phyloP scores from a whole-genome alignment of 2,329 filamentous ascomycete species.

The Neopestalotiopsis sp. region DNA sequence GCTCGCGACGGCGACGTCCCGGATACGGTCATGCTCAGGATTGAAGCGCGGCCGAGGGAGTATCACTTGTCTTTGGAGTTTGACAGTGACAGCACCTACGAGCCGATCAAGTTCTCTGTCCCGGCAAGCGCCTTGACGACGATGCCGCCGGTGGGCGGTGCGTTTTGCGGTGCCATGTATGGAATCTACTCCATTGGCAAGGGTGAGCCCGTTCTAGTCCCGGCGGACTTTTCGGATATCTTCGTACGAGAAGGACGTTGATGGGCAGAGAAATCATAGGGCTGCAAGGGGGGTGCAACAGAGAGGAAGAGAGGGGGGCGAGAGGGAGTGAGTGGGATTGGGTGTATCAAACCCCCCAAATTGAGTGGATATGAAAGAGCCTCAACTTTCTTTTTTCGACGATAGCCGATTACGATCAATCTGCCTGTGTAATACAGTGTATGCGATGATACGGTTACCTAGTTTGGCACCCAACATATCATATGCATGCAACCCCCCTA shows the following conservation, averaged over 20 bases:
- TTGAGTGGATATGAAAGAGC: not conserved
- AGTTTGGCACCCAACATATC: not conserved
- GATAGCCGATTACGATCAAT: not conserved
- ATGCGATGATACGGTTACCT: not conserved
- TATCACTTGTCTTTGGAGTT: conserved; percentile 24
- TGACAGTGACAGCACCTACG: too few species aligned
- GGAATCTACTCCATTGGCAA: conserved; percentile 35
- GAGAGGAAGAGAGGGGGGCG: not conserved
- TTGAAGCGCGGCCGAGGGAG: conserved; percentile 23
- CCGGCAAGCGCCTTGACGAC: conserved; percentile 29
- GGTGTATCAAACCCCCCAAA: not conserved
- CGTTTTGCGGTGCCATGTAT: conserved; percentile 37
- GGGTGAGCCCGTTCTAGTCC: conserved; percentile 36
- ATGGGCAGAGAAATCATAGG: not conserved
- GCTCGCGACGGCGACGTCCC: not conserved
- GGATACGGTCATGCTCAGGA: conserved; percentile 20
- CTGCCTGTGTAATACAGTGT: too few species aligned
- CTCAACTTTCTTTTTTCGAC: not conserved
- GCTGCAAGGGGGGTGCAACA: not conserved
- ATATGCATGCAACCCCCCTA: not conserved
- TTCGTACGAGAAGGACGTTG: conserved; percentile 2
- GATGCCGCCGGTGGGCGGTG: conserved; percentile 34
- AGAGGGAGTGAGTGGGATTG: not conserved
- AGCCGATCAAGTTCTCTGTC: conserved; percentile 20
- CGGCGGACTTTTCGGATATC: conserved; percentile 35